Conservation (phyloP, 768 basidiomycete species). For the Boletus tylopilopsis region DNA sequence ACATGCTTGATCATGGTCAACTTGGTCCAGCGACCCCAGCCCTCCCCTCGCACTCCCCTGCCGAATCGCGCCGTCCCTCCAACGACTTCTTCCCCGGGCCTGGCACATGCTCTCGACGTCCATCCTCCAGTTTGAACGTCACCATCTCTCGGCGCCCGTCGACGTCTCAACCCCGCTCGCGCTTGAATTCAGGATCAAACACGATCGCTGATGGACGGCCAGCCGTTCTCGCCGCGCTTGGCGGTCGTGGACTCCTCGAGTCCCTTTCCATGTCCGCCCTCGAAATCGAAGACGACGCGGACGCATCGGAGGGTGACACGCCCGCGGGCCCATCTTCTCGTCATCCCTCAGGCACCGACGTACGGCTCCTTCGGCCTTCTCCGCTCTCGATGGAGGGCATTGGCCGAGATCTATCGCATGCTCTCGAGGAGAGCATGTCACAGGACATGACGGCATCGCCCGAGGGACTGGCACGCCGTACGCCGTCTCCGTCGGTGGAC, state of each 20-base stretch:
- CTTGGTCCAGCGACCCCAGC: slow-evolving; percentile 65
- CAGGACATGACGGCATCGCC: background rate
- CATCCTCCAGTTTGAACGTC: slow-evolving; percentile 24
- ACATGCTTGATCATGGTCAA: slow-evolving; percentile 90
- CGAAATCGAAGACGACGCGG: slow-evolving; percentile 43
- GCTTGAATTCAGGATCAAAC: slow-evolving; percentile 19
- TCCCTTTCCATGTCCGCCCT: slow-evolving; percentile 51
- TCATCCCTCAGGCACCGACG: slow-evolving; percentile 9
- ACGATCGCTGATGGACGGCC: slow-evolving; percentile 18
- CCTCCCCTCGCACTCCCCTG: slow-evolving; percentile 41
- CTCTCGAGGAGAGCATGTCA: slow-evolving; percentile 25
- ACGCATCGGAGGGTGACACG: slow-evolving; percentile 21
- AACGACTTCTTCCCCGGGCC: slow-evolving; percentile 12
- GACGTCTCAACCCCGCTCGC: slow-evolving; percentile 20
- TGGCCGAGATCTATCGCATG: slow-evolving; percentile 29
- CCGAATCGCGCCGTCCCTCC: slow-evolving; percentile 43
- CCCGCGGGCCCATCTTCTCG: slow-evolving; percentile 8
- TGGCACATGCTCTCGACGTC: slow-evolving; percentile 16
- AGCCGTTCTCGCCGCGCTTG: slow-evolving; percentile 18
- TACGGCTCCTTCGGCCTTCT: slow-evolving; percentile 8
- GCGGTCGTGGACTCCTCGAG: slow-evolving; percentile 36
- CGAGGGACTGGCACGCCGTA: background rate
- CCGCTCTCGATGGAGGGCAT: slow-evolving; percentile 31
- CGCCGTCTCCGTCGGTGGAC: background rate
- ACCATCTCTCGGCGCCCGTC: slow-evolving; percentile 31